Base-by-base conservation (phyloP, 2,329 filamentous ascomycete species). In the Zalaria sp. region DNA sequence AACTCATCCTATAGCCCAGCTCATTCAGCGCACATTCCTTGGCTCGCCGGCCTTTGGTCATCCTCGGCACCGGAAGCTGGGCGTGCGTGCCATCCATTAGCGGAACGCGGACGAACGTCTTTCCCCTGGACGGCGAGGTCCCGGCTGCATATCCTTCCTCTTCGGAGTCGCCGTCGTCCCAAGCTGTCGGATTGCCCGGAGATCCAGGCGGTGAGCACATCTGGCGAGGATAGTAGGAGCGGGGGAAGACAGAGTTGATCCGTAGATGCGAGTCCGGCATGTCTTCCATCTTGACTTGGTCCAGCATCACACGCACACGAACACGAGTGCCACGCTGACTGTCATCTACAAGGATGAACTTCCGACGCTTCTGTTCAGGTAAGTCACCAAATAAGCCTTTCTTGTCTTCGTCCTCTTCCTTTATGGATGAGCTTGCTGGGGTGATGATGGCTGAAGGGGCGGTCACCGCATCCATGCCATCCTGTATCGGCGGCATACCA, bases 271-370 rank as follows among this genome's bases (percentile, higher is more conserved):
- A 91, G 60, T 96, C 89, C 1, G 89, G 89, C 56, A 96, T 93
- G 62, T 96, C 89, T 55, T 88, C 82, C 67, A 91, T 93, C 58
- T 95, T 83, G 52, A 95, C 87, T 36, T 81, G 79, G 56, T 95
- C 86, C n/a, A 98, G 77, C 48, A 83, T 91, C 40, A 95, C 88
- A 47, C 88, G 82, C 37, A 96, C 88, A 10, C 89, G 80, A 2
- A 95, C 79, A 35, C 87, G 77, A 39, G 77, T 81, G 40, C 81
- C 82, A 31, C 85, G 81, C 47, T 87, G 82, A 40, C 77, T 79
- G 59, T 96, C 89, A 50, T 95, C 88, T 27, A 96, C 87, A 6
- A 96, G 75, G 51, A 96, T 94, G 62, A 96, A 96, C 63, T 95
- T 96, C 57, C 89, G 82, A 56, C 86, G 85, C 66, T 93, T 94